phyloP scores from a whole-genome alignment of 805 yeast genomes.

The Cephaloascus fragrans region DNA sequence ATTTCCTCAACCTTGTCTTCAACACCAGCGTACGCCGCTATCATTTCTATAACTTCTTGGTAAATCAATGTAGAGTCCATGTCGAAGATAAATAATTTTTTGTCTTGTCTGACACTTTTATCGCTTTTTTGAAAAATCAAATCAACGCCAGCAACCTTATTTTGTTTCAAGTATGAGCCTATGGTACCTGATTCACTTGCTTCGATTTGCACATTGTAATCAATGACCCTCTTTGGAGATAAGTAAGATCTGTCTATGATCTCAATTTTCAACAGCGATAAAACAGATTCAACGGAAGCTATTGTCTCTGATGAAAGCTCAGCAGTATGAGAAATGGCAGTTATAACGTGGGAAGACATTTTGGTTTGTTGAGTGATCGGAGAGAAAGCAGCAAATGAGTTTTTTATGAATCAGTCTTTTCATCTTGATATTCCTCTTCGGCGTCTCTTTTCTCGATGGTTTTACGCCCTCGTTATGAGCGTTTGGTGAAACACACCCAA shows the following conservation, averaged over 20 bases:
- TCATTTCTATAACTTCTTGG: slow-evolving; percentile 94
- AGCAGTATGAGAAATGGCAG: slow-evolving; percentile 14
- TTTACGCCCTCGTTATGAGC: too few species aligned
- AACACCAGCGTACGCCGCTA: slow-evolving; percentile 89
- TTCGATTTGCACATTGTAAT: slow-evolving; percentile 17
- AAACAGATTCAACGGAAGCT: slow-evolving; percentile 11
- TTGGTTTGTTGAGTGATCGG: too few species aligned
- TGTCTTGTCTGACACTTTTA: slow-evolving; percentile 14
- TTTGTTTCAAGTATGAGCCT: slow-evolving; percentile 10
- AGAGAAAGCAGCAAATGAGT: too few species aligned
- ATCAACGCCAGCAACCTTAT: slow-evolving; percentile 17
- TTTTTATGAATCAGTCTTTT: too few species aligned
- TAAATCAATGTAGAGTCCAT: slow-evolving; percentile 96
- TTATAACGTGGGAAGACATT: slow-evolving; percentile 5
- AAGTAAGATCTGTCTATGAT: slow-evolving; percentile 15
- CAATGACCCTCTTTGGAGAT: slow-evolving; percentile 26
- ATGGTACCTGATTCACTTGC: slow-evolving; percentile 1
- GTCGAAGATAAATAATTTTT: slow-evolving; percentile 76
- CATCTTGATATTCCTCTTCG: too few species aligned
- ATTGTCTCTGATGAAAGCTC: slow-evolving; percentile 8
- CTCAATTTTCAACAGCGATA: slow-evolving; percentile 18
- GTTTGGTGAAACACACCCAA: too few species aligned
- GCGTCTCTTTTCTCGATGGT: too few species aligned
- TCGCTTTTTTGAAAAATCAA: slow-evolving; percentile 18
- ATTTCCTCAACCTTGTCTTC: slow-evolving; percentile 81